A percentile compares a stretch with the other conserved stretches of the same genome.
Evolutionary conservation across 148 eudicot genomes (phyloP).

Genomic region (Silene latifolia): DNA sequence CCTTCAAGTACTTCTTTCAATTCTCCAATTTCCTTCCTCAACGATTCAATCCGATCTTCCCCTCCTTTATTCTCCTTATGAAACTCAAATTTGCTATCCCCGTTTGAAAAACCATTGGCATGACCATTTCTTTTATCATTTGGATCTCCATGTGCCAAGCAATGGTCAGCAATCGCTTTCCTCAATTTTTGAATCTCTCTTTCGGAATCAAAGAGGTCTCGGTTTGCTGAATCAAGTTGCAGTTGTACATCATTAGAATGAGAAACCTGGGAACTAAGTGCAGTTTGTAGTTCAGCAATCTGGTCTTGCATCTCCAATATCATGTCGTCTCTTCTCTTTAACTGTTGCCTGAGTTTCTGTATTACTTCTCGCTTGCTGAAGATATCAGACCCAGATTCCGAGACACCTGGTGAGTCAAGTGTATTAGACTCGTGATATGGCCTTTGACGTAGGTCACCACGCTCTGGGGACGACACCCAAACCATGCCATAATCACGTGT

Average conservation of each 20-base stretch:
- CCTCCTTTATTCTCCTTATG: slow-evolving; percentile 48
- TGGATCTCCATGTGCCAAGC: slow-evolving; percentile 47
- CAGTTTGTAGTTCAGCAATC: slow-evolving; percentile 68
- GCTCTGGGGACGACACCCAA: slow-evolving; percentile 88
- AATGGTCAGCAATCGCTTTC: slow-evolving; percentile 87
- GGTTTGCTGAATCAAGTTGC: slow-evolving; percentile 70
- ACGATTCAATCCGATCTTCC: slow-evolving; percentile 59
- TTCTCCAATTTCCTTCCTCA: slow-evolving; percentile 72
- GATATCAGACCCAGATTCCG: slow-evolving; percentile 92
- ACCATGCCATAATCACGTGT: slow-evolving; percentile 57
- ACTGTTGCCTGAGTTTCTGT: slow-evolving; percentile 88
- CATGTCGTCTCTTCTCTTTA: slow-evolving; percentile 91
- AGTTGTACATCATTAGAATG: slow-evolving; percentile 75
- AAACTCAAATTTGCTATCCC: slow-evolving; percentile 38
- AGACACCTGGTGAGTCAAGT: slow-evolving; percentile 84
- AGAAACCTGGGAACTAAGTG: slow-evolving; percentile 53
- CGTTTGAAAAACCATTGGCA: slow-evolving; percentile 50
- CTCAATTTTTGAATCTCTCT: slow-evolving; percentile 87
- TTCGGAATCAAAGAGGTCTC: slow-evolving; percentile 79
- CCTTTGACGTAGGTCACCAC: slow-evolving; percentile 76
- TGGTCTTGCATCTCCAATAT: slow-evolving; percentile 96
- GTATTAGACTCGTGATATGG: slow-evolving; percentile 76
- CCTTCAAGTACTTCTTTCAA: slow-evolving; percentile 81
- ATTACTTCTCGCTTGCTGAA: slow-evolving; percentile 91
- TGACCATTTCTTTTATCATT: slow-evolving; percentile 54